Evolutionary conservation across 169 alveolate genomes (phyloP).

Genomic region (Toxoplasma gondii): DNA sequence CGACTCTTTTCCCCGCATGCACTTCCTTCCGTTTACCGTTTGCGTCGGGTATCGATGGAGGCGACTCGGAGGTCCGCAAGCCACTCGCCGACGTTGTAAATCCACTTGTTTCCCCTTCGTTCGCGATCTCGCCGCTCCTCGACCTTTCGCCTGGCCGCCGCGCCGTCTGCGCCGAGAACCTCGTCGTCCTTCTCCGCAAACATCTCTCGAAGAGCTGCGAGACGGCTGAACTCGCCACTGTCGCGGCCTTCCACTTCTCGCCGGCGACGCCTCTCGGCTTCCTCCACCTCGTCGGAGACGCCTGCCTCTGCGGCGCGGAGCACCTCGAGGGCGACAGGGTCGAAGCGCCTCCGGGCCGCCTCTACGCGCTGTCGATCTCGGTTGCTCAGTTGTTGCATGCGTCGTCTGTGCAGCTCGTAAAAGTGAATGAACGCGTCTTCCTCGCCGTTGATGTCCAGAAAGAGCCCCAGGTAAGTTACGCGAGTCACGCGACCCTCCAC

Average conservation of each 20-base stretch:
- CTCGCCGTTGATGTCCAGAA: slow-evolving; percentile 40
- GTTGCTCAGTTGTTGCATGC: slow-evolving; percentile 24
- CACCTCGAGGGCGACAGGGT: slow-evolving; percentile 21
- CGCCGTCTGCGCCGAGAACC: not conserved
- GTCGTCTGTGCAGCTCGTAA: slow-evolving; percentile 31
- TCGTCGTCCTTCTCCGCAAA: not conserved
- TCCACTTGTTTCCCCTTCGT: not conserved
- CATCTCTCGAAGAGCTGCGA: slow-evolving; percentile 11
- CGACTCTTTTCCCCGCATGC: too few relatives aligned
- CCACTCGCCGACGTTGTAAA: slow-evolving; percentile 43
- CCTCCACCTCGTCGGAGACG: not conserved
- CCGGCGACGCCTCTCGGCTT: not conserved
- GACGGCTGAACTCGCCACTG: slow-evolving; percentile 9
- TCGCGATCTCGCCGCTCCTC: not conserved
- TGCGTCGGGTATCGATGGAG: not conserved
- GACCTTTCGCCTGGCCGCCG: not conserved
- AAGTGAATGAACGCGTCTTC: slow-evolving; percentile 54
- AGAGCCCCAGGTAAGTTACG: slow-evolving; percentile 32
- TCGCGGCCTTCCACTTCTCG: not conserved
- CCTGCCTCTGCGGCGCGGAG: not conserved
- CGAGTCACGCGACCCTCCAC: slow-evolving; percentile 54
- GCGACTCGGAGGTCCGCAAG: slow-evolving; percentile 12
- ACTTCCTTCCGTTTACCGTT: not conserved
- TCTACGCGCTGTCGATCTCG: not conserved
- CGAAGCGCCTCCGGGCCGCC: not conserved